A percentile compares a stretch with the other conserved stretches of the same genome.
phyloP scores from a whole-genome alignment of 73 alveolate genomes.

The Blepharisma stoltei region DNA sequence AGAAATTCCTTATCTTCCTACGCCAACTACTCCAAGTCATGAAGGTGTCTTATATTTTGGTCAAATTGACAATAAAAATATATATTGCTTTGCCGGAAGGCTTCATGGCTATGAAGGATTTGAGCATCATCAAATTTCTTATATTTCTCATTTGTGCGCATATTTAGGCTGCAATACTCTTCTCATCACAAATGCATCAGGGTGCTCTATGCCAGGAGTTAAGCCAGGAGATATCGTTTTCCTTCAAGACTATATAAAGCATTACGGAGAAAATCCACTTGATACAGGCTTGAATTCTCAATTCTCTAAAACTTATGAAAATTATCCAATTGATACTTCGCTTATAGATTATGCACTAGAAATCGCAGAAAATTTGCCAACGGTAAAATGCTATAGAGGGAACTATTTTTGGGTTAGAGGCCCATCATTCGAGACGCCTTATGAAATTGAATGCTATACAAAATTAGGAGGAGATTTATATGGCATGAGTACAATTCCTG shows the following conservation, averaged over 20 bases:
- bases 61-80: slow-evolving; percentile 14
- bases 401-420: slow-evolving; percentile 36
- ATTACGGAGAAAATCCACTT: slow-evolving; percentile 28
- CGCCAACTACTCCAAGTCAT: slow-evolving; percentile 34
- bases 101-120: slow-evolving; percentile 48
- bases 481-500: slow-evolving; percentile 56
- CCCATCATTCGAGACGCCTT: slow-evolving; percentile 38
- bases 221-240: slow-evolving; percentile 36
- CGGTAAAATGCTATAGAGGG: slow-evolving; percentile 30
- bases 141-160: slow-evolving; percentile 38
- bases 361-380: not conserved
- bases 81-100: slow-evolving; percentile 32
- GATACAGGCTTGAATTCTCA: slow-evolving; percentile 25
- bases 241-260: slow-evolving; percentile 26
- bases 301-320: not conserved
- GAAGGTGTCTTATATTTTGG: slow-evolving; percentile 36
- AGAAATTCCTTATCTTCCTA: slow-evolving; percentile 40
- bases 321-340: not conserved
- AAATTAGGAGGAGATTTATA: slow-evolving; percentile 41
- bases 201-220: slow-evolving; percentile 37
- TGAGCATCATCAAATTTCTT: slow-evolving; percentile 33
- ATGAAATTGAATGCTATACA: slow-evolving; percentile 23
- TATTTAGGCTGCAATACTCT: slow-evolving; percentile 33
- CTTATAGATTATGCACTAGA: slow-evolving; percentile 25
- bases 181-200: slow-evolving; percentile 47